Evolutionary conservation across 2,329 filamentous ascomycete species (phyloP).

Genomic region (Podosphaera xanthii): DNA sequence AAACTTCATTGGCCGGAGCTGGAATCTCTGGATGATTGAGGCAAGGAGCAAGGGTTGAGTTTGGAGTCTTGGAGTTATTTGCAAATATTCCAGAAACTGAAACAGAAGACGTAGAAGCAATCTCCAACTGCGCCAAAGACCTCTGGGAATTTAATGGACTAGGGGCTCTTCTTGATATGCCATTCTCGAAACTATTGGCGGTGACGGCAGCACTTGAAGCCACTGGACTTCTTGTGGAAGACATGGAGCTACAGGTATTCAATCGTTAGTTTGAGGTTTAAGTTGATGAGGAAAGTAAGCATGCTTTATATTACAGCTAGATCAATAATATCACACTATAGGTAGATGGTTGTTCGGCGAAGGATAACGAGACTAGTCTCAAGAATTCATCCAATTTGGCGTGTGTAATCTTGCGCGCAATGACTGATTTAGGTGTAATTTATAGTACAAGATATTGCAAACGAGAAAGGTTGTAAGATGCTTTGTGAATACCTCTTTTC

Average conservation of each 20-base stretch:
- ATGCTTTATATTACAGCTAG: no score
- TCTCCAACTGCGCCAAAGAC: slow-evolving; percentile 17
- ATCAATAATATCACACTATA: no score
- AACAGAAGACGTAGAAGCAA: slow-evolving; percentile 27
- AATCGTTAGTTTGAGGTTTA: neutral
- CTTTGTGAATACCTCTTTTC: no score
- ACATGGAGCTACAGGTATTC: slow-evolving; percentile 44
- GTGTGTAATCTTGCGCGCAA: no score
- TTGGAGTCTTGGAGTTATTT: slow-evolving; percentile 20
- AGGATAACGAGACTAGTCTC: no score
- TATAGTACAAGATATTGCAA: no score
- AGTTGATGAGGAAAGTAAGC: neutral
- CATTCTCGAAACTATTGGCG: slow-evolving; percentile 28
- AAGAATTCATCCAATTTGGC: no score
- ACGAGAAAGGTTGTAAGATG: no score
- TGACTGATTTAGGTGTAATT: no score
- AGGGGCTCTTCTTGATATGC: slow-evolving; percentile 2
- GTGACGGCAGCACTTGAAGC: slow-evolving; percentile 29
- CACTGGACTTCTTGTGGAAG: slow-evolving; percentile 27
- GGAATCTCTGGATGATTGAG: slow-evolving; percentile 18
- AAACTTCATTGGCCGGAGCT: slow-evolving; percentile 13
- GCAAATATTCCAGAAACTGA: slow-evolving; percentile 30
- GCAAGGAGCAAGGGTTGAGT: slow-evolving; percentile 22
- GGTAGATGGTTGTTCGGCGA: no score
- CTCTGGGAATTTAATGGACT: slow-evolving; percentile 3